These are phyloP conservation scores for Vaccinium corymbosum DNA, from an alignment of 148 eudicot species.

Conservation along the genomic window DNA sequence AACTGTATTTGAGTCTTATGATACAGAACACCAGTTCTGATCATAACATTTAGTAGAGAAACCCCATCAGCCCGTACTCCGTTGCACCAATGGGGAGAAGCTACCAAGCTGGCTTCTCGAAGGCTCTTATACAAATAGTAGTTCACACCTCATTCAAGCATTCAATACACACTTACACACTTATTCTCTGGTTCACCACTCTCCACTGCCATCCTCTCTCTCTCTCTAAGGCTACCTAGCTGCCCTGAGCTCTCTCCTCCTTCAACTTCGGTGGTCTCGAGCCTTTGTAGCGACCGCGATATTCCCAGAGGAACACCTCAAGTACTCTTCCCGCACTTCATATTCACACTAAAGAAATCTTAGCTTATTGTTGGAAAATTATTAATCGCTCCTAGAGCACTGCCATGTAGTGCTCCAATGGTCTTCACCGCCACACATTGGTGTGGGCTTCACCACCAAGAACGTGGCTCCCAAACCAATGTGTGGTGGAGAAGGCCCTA, in stretches of 20 bases:
- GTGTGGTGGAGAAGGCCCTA: too few relatives aligned
- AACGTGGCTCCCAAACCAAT: too few relatives aligned
- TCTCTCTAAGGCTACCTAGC: background rate
- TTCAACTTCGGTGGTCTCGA: background rate
- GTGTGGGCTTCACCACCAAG: too few relatives aligned
- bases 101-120: background rate
- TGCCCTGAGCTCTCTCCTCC: background rate
- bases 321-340: too few relatives aligned
- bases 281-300: background rate
- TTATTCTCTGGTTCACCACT: background rate
- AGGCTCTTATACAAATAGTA: too few relatives aligned
- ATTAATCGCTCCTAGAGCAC: too few relatives aligned
- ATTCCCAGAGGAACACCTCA: too few relatives aligned
- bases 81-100: background rate
- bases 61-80: background rate
- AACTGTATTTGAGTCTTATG: too few relatives aligned
- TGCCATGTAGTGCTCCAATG: too few relatives aligned
- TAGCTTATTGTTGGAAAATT: too few relatives aligned
- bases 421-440: too few relatives aligned
- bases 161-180: background rate
- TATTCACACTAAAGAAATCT: too few relatives aligned
- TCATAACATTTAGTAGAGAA: background rate
- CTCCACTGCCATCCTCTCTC: background rate
- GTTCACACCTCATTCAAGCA: background rate
- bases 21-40: background rate